Conservation (phyloP, 2,329 filamentous ascomycete species). For the Juglanconis oblonga region DNA sequence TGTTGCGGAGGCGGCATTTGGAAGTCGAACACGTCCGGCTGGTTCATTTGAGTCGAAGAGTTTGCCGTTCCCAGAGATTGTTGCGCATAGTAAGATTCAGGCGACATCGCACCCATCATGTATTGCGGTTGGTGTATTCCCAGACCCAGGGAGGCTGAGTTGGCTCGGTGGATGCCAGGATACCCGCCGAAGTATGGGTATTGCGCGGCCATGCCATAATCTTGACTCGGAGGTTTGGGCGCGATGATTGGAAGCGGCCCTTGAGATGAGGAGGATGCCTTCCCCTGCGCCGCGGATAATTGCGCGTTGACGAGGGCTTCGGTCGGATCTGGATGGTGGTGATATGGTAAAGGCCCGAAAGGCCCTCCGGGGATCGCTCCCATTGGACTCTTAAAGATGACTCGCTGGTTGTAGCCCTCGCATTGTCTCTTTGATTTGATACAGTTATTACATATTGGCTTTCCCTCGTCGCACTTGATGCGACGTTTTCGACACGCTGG, state of each 20-base stretch:
- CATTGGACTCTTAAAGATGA: slow-evolving; percentile 75
- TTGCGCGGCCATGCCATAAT: slow-evolving; percentile 31
- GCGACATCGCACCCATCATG: slow-evolving; percentile 12
- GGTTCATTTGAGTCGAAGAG: slow-evolving; percentile 11
- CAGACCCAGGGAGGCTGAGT: slow-evolving; percentile 18
- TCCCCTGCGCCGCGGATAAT: slow-evolving; percentile 39
- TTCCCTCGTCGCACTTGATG: slow-evolving; percentile 95
- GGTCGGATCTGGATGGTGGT: slow-evolving; percentile 42
- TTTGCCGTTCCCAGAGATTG: background rate
- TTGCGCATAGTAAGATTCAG: slow-evolving; percentile 7
- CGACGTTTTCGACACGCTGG: slow-evolving; percentile 86
- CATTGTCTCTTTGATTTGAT: slow-evolving; percentile 81
- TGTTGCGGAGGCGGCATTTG: slow-evolving; percentile 5
- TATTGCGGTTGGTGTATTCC: slow-evolving; percentile 16
- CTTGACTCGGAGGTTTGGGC: slow-evolving; percentile 44
- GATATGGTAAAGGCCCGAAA: slow-evolving; percentile 37
- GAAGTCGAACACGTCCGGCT: slow-evolving; percentile 9
- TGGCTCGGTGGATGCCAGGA: slow-evolving; percentile 24
- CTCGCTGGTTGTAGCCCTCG: slow-evolving; percentile 78
- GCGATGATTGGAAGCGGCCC: slow-evolving; percentile 45
- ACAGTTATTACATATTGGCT: slow-evolving; percentile 79
- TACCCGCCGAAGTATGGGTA: slow-evolving; percentile 31
- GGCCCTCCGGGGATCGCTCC: slow-evolving; percentile 53
- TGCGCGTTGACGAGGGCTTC: slow-evolving; percentile 43
- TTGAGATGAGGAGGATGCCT: slow-evolving; percentile 33